Percentiles rank a stretch among this genome's conserved stretches.
Evolutionary conservation across 1,284 basidiomycete genomes (phyloP).

Genomic region (Heliocybe sulcata): DNA sequence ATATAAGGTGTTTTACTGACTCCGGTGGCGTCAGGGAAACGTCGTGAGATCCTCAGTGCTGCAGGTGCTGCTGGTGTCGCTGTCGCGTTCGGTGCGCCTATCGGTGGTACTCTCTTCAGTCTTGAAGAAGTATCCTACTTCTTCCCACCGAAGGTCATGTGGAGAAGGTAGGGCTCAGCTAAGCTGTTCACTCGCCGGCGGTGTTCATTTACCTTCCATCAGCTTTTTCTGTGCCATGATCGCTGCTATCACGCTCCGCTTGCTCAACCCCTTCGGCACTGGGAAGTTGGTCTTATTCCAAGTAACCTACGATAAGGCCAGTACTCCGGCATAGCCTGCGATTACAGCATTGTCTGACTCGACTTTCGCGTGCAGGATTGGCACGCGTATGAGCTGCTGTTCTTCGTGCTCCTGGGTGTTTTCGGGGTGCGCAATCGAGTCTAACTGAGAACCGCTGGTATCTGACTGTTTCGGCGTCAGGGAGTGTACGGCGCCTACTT

Average conservation of each 20-base stretch:
- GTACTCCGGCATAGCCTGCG: constrained; percentile 5
- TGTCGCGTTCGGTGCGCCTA: constrained; percentile 87
- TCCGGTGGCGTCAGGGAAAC: constrained; percentile 52
- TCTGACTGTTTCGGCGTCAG: constrained; percentile 26
- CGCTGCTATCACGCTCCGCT: constrained; percentile 81
- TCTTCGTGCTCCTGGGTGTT: constrained; percentile 82
- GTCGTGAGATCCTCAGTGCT: constrained; percentile 87
- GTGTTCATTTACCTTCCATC: constrained; percentile 2
- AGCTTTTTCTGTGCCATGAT: constrained; percentile 96
- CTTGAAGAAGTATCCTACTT: constrained; percentile 94
- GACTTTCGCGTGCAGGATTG: constrained; percentile 61
- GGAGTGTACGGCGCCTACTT: constrained; percentile 94
- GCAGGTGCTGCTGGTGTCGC: constrained; percentile 92
- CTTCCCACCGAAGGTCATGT: constrained; percentile 93
- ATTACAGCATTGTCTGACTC: constrained; percentile 4
- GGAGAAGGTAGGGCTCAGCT: constrained; percentile 68
- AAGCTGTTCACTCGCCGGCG: no score
- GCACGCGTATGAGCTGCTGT: constrained; percentile 79
- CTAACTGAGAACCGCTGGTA: constrained; percentile 3
- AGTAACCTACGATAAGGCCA: constrained; percentile 81
- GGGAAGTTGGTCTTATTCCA: constrained; percentile 83
- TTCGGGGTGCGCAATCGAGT: constrained; percentile 56
- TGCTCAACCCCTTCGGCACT: constrained; percentile 89
- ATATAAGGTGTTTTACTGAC: neutral
- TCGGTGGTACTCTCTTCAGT: constrained; percentile 90